phyloP scores from a whole-genome alignment of 164 flowering plant genomes.

The Euptelea pleiosperma region DNA sequence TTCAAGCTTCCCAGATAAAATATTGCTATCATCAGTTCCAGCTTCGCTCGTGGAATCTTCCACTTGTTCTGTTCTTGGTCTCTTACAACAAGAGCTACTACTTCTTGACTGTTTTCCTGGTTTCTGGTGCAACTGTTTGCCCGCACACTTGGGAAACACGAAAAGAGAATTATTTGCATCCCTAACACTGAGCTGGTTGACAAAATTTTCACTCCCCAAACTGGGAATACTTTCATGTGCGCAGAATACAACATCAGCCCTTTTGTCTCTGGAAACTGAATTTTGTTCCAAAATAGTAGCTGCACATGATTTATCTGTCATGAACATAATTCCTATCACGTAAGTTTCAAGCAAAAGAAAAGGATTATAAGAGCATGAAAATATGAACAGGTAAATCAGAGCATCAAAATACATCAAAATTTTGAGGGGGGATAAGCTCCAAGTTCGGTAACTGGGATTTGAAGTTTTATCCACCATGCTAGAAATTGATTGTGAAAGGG shows the following conservation, averaged over 20 bases:
- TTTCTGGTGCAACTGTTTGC: constrained; percentile 28
- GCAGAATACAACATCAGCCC: constrained; percentile 21
- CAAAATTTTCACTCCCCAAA: constrained; percentile 22
- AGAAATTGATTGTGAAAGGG: too few species aligned
- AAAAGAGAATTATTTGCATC: constrained; percentile 18
- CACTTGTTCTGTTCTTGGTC: constrained; percentile 29
- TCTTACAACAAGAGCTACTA: constrained; percentile 42
- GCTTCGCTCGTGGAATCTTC: constrained; percentile 32
- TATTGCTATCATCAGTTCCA: constrained; percentile 30
- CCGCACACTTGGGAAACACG: constrained; percentile 25
- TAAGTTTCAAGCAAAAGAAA: constrained; percentile 1
- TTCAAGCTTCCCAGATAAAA: constrained; percentile 28
- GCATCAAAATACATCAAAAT: too few species aligned
- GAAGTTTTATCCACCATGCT: too few species aligned
- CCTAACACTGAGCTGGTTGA: constrained; percentile 14
- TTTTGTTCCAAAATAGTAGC: constrained; percentile 21
- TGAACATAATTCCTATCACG: constrained; percentile 8
- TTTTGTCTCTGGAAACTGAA: constrained; percentile 26
- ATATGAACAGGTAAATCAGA: too few species aligned
- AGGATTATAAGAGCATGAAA: neutral
- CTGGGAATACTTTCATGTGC: constrained; percentile 18
- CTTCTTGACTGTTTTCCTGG: constrained; percentile 35
- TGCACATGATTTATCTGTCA: constrained; percentile 26
- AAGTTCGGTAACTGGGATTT: too few species aligned
- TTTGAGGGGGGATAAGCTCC: too few species aligned